Conservation (phyloP, 1,284 basidiomycete genomes). For the Psilocybe mexicana region DNA sequence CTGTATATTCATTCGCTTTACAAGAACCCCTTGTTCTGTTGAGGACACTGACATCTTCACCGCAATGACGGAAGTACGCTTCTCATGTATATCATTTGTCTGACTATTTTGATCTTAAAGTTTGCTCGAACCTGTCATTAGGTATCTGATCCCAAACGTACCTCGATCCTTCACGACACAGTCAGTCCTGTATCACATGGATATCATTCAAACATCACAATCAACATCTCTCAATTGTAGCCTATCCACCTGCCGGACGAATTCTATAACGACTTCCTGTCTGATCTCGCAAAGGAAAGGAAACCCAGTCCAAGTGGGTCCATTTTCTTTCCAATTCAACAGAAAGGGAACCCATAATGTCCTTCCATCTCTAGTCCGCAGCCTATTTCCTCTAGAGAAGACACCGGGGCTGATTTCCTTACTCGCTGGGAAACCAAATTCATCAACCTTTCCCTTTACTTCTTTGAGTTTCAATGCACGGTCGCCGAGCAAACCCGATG, state of each 20-base stretch:
- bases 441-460: constrained; percentile 87
- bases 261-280: constrained; percentile 59
- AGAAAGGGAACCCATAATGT: neutral
- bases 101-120: neutral
- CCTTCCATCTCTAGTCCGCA: constrained; percentile 41
- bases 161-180: constrained; percentile 7
- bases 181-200: constrained; percentile 5
- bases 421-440: constrained; percentile 87
- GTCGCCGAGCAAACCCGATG: constrained; percentile 46
- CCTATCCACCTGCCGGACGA: constrained; percentile 46
- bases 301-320: constrained; percentile 62
- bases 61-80: constrained; percentile 4
- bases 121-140: constrained; percentile 5
- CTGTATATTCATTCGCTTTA: too few relatives aligned
- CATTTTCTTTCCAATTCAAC: constrained; percentile 3
- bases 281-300: constrained; percentile 53
- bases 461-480: constrained; percentile 64
- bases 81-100: neutral
- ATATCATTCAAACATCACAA: neutral
- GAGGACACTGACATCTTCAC: neutral
- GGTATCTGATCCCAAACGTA: constrained; percentile 10
- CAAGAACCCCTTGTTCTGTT: neutral
- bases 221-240: constrained; percentile 4
- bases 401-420: constrained; percentile 84
- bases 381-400: constrained; percentile 76